A percentile compares a stretch with the other conserved stretches of the same genome.
Evolutionary conservation across 2,329 filamentous ascomycete species (phyloP).

Genomic region (Mollisiaceae sp.): DNA sequence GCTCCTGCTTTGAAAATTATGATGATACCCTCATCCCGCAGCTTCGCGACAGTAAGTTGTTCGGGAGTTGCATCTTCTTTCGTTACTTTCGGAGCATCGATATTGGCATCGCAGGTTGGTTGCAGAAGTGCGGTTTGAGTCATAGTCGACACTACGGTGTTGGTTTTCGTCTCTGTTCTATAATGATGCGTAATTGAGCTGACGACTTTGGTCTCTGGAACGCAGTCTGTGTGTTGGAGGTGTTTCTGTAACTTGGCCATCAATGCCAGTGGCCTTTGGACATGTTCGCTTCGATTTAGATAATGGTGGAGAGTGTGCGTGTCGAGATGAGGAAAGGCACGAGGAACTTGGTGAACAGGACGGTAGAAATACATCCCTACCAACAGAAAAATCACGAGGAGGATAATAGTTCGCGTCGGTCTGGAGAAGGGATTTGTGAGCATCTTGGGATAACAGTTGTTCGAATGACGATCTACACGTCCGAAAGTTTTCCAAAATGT

Average conservation of each 20-base stretch:
- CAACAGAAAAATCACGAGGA: neutral
- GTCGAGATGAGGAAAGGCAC: neutral
- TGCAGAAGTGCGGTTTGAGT: neutral
- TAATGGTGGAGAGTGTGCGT: neutral
- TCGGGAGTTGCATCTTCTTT: constrained; percentile 15
- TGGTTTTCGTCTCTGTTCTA: constrained; percentile 9
- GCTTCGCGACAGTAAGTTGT: constrained; percentile 21
- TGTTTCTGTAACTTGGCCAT: constrained; percentile 2
- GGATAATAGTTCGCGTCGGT: constrained; percentile 1
- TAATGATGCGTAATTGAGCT: neutral
- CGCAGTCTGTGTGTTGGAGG: neutral
- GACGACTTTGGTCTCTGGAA: neutral
- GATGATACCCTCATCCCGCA: constrained; percentile 27
- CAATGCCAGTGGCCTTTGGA: neutral
- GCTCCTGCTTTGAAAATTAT: constrained; percentile 64
- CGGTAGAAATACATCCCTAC: neutral
- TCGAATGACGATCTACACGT: neutral
- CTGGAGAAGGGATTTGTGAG: neutral
- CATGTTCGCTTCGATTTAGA: constrained; percentile 5
- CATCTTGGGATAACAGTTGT: neutral
- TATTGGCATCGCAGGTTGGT: neutral
- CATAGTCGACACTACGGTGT: neutral
- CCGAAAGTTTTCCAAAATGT: neutral
- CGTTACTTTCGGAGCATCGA: neutral
- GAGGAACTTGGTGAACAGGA: constrained; percentile 1